Base-by-base conservation (phyloP, 2,329 filamentous ascomycete genomes). In the Boeremia exigua region DNA sequence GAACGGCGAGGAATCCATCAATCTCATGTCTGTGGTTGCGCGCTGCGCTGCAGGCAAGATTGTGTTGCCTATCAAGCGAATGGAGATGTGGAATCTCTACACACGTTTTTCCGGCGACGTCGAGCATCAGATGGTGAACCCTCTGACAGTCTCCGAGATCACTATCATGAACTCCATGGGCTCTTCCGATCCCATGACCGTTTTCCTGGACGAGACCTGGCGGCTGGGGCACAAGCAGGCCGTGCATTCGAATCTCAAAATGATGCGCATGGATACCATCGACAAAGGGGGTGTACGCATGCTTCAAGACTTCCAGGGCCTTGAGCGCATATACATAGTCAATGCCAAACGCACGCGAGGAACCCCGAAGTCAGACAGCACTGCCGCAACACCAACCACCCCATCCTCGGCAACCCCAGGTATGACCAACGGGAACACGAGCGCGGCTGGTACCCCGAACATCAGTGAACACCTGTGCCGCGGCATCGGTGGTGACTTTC, bases 121-220 rank as follows among this genome's bases (percentile, higher is more conserved):
- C 10, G 76, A 84, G 45, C 73, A 79, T 6, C 32, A 75, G 0
- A 73, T 81, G 1, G 71, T 84, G 11, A 77, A 84, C 44, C 60
- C 70, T 0, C 52, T 65, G 0, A 63, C 54, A 0, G 64, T 83
- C 11, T 75, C 81, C 54, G 80, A 84, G 39, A 57, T 85, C n/a
- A 82, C 80, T 1, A 73, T 84, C 27, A 74, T 88, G 32, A 84
- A 82, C 62, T 79, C 76, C n/a, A 78, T 81, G 58, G 80, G 80
- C 9, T 75, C 76, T 3, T 74, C 77, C n/a, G 67, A 75, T 8
- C 73, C 77, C 47, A 78, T 76, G 53, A 80, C 78, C 0, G 75
- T 83, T 2, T 88, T 86, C 66, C 72, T 86, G 11, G 84, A 87
- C 61, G 77, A 80, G 30, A 82, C 79, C 2, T 87, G 84, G 84